Conservation (phyloP, 176 grass and related monocot species). For the Pontederia crassipes region DNA sequence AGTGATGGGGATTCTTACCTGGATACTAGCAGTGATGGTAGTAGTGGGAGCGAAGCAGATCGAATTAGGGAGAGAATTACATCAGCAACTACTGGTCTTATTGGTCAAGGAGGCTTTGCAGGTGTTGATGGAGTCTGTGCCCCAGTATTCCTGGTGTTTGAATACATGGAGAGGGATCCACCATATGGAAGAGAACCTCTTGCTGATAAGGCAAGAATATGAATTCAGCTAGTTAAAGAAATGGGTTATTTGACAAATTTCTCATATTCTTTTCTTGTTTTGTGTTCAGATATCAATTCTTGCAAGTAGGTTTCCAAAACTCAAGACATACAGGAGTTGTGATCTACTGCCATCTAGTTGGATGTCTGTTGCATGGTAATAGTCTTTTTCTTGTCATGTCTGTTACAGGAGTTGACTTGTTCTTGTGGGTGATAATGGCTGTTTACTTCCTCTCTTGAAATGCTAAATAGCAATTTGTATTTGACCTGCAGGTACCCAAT, state of each 20-base stretch:
- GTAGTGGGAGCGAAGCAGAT: slow-evolving; percentile 38
- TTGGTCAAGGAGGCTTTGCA: slow-evolving; percentile 36
- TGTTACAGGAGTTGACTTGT: background rate
- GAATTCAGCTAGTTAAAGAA: background rate
- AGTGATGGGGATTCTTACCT: slow-evolving; percentile 32
- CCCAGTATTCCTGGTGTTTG: slow-evolving; percentile 39
- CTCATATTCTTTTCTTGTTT: background rate
- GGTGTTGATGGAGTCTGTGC: slow-evolving; percentile 38
- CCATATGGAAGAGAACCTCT: slow-evolving; percentile 89
- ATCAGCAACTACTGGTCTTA: slow-evolving; percentile 20
- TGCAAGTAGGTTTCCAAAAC: slow-evolving; percentile 62
- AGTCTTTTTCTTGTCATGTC: background rate
- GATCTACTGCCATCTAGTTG: slow-evolving; percentile 78
- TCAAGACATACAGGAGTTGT: slow-evolving; percentile 84
- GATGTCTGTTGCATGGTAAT: slow-evolving; percentile 99
- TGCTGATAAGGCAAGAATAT: slow-evolving; percentile 63
- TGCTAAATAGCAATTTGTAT: background rate
- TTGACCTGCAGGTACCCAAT: slow-evolving; percentile 85
- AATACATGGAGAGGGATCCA: slow-evolving; percentile 73
- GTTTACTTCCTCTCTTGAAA: background rate
- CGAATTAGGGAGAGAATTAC: slow-evolving; percentile 2
- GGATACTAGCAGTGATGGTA: slow-evolving; percentile 43
- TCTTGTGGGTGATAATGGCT: background rate
- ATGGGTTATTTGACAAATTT: background rate
- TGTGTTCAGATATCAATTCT: slow-evolving; percentile 59